Evolutionary conservation across 2,329 filamentous ascomycete species (phyloP), one percentile per base, ranked within the genome.

Genomic region (Rosellinia necatrix): DNA sequence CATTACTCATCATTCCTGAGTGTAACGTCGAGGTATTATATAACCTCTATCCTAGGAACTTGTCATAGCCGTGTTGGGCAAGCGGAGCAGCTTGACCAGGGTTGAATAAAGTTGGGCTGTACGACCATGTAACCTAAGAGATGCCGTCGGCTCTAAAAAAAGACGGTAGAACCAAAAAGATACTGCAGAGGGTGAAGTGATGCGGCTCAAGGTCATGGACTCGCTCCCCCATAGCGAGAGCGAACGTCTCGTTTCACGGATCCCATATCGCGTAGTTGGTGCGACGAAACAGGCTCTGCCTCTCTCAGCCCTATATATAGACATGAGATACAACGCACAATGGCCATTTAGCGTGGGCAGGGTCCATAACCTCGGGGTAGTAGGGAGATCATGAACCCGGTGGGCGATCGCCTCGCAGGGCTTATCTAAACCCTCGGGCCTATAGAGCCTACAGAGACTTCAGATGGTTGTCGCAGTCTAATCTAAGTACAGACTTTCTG

Each of bases 251-350:
- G 47, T 48, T 49, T 43, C 47, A 49, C 22, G 21, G 42, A 43
- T 38, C 21, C 43, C 25, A 48, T 34, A 49, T 52, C 30, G 51
- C 52, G 13, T 42, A 50, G 52, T 52, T 47, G 43, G 47, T 43
- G 27, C 22, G 56, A 51, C 56, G 47, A 59, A 59, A 59, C 56
- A 41, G 29, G 35, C 42, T 29, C 52, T 56, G 56, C 56, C 56
- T 59, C 56, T 58, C 47, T 55, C 27, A 19, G 47, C 51, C 49
- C 55, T 59, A 59, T 59, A 59, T 59, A 59, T 59, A 59, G 56
- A 59, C 43, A 49, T 25, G 4, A 49, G 30, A 59, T 59, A 56
- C 48, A 48, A 56, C 52, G 15, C 48, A 49, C 19, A 32, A 42
- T 44, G 29, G 22, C 42, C 30, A 34, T 47, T 24, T 24, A 43